Percentiles rank a stretch among this genome's conserved stretches.
These are phyloP conservation scores for Cladosporium sp. DNA, from an alignment of 2,329 filamentous ascomycete genomes.

Conservation along the genomic window DNA sequence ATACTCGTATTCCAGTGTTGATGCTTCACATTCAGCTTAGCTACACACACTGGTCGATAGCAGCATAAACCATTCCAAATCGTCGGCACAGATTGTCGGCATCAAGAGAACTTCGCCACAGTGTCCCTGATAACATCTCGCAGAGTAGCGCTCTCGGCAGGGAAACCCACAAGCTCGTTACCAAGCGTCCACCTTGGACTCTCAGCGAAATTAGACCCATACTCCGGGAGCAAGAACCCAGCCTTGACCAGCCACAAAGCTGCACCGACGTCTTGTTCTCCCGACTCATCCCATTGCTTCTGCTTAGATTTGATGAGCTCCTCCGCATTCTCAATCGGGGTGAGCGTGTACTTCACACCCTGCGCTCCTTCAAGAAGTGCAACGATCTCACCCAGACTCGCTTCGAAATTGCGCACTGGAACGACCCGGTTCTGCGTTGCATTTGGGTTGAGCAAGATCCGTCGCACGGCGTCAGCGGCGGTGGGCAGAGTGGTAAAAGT, in stretches of 20 bases:
- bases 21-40: not conserved
- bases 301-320: constrained; percentile 19
- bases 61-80: not conserved
- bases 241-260: constrained; percentile 19
- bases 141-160: not conserved
- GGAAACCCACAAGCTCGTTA: not conserved
- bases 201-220: constrained; percentile 19
- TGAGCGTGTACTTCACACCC: constrained; percentile 55
- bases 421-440: constrained; percentile 37
- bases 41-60: not conserved
- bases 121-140: not conserved
- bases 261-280: constrained; percentile 18
- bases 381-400: constrained; percentile 61
- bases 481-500: constrained; percentile 33
- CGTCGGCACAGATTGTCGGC: not conserved
- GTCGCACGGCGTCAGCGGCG: constrained; percentile 33
- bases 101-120: not conserved
- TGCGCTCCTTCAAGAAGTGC: constrained; percentile 66
- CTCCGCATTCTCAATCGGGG: constrained; percentile 21
- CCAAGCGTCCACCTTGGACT: not conserved
- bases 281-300: constrained; percentile 15
- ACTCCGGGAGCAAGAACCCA: constrained; percentile 22
- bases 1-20: not conserved
- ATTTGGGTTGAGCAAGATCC: constrained; percentile 31
- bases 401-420: constrained; percentile 68